Evolutionary conservation across 1,284 basidiomycete species (phyloP), one percentile per base, ranked within the genome.

Genomic region (Apiotrichum montevideense): DNA sequence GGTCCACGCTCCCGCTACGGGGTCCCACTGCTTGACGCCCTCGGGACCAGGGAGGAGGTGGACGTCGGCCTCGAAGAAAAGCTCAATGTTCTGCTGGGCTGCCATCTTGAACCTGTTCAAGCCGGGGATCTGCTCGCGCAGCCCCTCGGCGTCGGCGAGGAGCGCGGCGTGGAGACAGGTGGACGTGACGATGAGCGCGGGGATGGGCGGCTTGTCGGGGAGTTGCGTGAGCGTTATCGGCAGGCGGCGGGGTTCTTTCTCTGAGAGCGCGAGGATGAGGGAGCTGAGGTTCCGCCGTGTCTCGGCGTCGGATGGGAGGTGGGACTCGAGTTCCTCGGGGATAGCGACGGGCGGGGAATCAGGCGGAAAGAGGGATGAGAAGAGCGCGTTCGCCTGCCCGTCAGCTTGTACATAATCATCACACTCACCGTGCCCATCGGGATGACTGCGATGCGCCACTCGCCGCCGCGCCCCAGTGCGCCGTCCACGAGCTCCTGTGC

Each of bases 51-150:
- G 21, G 4, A 61, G 40, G 2, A 94, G 80, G 49, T 73, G 81
- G 46, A 85, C 82, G n/a, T 65, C 69, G 14, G 85, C 85, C 29
- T 77, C 66, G 70, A 85, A 90, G 86, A 90, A 93, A 35, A 81
- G 81, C 7, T 79, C 79, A 54, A 84, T 82, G 70, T 96, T 96
- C 66, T 83, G 76, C 62, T 80, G 75, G 2, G 91, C 92, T 2
- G 94, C 93, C 37, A 87, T 75, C 74, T 92, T 89, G 80, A 89
- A 95, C 56, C 92, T 82, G 66, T 92, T 89, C 35, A 93, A 78
- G 6, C 87, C 85, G 1, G 89, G 89, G 41, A 87, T 79, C 14
- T 80, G 66, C 2, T 78, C 68, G n/a, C 94, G 84, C 49, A 97
- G 80, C 3, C 71, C 74, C 68, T 95, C 91, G 0, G 90, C 90